Base-by-base conservation (phyloP, 2,329 filamentous ascomycete species). In the Apiospora phragmitis region DNA sequence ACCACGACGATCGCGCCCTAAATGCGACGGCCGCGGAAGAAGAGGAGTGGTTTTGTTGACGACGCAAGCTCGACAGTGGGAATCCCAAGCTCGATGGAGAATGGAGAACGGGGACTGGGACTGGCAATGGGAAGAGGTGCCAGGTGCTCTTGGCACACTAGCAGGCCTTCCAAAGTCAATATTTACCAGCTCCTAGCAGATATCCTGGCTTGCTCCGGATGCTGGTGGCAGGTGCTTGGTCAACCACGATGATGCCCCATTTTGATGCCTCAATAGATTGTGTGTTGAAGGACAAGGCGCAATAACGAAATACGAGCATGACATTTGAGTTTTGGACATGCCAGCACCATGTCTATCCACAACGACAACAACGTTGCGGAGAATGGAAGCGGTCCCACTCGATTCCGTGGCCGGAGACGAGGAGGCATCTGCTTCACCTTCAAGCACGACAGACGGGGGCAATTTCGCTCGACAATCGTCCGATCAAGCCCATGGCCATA, bases 281-380 rank as follows among this genome's bases (percentile, higher is more conserved):
- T 38, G 18, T 62, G 55, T 18, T n/a, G 55, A 8, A 38, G 55
- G 55, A 16, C 29, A 62, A 38, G 29, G 32, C 18, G 55, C 55
- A 62, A 62, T 62, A n/a, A 38, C 16, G 32, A 38, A 62, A 62
- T 62, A 62, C 55, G 55, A 62, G 55, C 8, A 62, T n/a, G 21
- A 62, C 29, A n/a, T 59, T 24, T 12, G 32, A 9, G 24, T 62
- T n/a, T 12, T 62, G 32, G 32, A 38, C 18, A 11, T 35, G 55
- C 55, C 55, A 62, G 35, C 55, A 62, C 55, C 55, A 62, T 62
- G 55, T 7, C 55, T 38, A 62, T 38, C 55, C 55, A 62, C 32
- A 38, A 38, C 29, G 55, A 62, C 55, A 62, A 62, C 55, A 62
- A 62, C 55, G 21, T 62, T 62, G 55, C 55, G 55, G 55, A 62